Evolutionary conservation across 352 stramenopile species (phyloP).

Genomic region (Phytophthora brassicae): DNA sequence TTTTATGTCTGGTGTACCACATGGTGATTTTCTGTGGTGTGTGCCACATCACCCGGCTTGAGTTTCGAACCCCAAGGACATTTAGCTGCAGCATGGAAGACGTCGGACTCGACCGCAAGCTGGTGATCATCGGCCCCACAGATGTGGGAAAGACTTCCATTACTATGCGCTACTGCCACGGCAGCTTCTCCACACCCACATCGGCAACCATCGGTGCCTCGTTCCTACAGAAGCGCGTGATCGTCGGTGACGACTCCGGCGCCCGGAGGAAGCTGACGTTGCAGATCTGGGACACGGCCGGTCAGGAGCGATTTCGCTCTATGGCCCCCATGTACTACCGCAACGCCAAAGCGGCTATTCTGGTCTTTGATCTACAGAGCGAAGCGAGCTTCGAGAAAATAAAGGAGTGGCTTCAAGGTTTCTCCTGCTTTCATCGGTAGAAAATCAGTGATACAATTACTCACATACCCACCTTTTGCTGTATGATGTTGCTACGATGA

Average conservation of each 20-base stretch:
- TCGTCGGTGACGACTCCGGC: conserved; percentile 51
- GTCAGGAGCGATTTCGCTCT: conserved; percentile 68
- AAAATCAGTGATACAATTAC: conserved; percentile 1
- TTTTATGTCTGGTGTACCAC: too few species aligned
- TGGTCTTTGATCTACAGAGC: conserved; percentile 85
- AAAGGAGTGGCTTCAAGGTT: conserved; percentile 85
- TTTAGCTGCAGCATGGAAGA: conserved; percentile 69
- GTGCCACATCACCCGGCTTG: too few species aligned
- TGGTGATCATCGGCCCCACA: conserved; percentile 88
- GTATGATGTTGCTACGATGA: conserved; percentile 2
- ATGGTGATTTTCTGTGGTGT: too few species aligned
- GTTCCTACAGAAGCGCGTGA: conserved; percentile 86
- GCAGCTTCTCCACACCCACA: conserved; percentile 82
- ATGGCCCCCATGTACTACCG: conserved; percentile 92
- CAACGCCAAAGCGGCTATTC: conserved; percentile 85
- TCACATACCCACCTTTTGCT: neutral
- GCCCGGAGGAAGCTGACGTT: conserved; percentile 80
- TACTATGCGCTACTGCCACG: conserved; percentile 88
- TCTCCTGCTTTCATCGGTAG: neutral
- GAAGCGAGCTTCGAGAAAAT: conserved; percentile 83
- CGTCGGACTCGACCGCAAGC: conserved; percentile 84
- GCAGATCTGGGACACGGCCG: conserved; percentile 81
- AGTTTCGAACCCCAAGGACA: neutral
- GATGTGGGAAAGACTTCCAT: conserved; percentile 90
- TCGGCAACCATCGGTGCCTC: conserved; percentile 85